Evolutionary conservation across 768 basidiomycete genomes (phyloP), one percentile per base, ranked within the genome.

Genomic region (Boletus rubropictus): DNA sequence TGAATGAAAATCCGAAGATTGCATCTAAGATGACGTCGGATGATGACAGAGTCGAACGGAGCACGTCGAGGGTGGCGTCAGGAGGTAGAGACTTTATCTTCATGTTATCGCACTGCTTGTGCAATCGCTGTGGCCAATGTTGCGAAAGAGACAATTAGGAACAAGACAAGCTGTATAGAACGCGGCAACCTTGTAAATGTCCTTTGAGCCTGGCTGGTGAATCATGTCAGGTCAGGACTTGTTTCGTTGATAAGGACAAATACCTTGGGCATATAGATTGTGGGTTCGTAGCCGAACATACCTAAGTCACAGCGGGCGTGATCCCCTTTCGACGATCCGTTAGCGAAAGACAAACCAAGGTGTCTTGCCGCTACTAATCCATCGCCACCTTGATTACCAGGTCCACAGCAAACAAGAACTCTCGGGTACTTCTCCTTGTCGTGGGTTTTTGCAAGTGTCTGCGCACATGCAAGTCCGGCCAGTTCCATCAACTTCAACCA

Each of bases 1-100:
- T 76, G 79, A 98, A 99, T 1, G 94, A 97, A 72, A 99, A 98
- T 5, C 95, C 96, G 57, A 99, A 99, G 48, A 99, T 87, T 5
- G 94, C 91, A 61, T 99, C 96, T 44, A 99, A 74, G 17, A 98
- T 78, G 35, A 96, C 82, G 64, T 96, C 89, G 4, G 81, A 79
- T 25, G 76, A 71, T 7, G 71, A 59, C 31, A 87, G 72, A 6
- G 78, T 77, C 35, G 69, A 61, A 39, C 68, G 63, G 17, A 88
- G 74, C 28, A 72, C 55, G 17, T 73, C 70, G 14, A 65, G 55
- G 18, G 78, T 75, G 32, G 63, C 68, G 4, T 77, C 72, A 7
- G 76, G 72, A 2, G 77, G 71, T 22, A 95, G 61, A 4, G 86
- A 81, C 3, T 77, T 78, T 56, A 99, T 95, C 36, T 78, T 69